Percentiles rank a stretch among this genome's conserved stretches.
phyloP scores from a whole-genome alignment of 148 eudicot species.

The Rhododendron williamsianum region DNA sequence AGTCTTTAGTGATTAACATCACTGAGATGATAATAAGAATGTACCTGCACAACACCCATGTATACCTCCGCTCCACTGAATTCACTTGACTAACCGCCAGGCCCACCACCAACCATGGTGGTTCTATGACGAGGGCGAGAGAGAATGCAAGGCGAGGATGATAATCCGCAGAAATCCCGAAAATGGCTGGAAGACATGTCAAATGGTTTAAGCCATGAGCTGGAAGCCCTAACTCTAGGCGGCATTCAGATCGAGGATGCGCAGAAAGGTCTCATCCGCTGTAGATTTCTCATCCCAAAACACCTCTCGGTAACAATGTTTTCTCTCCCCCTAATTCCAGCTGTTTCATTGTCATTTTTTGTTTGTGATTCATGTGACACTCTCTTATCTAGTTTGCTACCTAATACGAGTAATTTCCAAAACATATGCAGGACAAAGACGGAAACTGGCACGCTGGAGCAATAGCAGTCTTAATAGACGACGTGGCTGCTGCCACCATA shows the following conservation, averaged over 20 bases:
- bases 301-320: constrained; percentile 11
- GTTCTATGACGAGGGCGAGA: background rate
- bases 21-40: too few species aligned
- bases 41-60: background rate
- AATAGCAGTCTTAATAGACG: constrained; percentile 22
- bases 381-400: background rate
- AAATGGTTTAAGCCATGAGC: constrained; percentile 16
- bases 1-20: too few species aligned
- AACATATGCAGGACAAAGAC: constrained; percentile 13
- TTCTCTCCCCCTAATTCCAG: background rate
- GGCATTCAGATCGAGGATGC: constrained; percentile 15
- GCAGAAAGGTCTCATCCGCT: constrained; percentile 18
- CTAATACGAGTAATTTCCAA: too few species aligned
- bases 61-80: background rate
- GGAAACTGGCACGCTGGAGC: constrained; percentile 29
- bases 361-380: background rate
- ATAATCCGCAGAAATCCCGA: background rate
- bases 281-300: constrained; percentile 20
- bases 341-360: background rate
- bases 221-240: constrained; percentile 15
- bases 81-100: background rate
- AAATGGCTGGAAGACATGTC: constrained; percentile 23
- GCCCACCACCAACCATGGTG: background rate
- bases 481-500: constrained; percentile 15
- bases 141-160: background rate